These are phyloP conservation scores for Cladosporium austrohemisphaericum DNA, from an alignment of 2,329 filamentous ascomycete genomes.

Conservation along the genomic window DNA sequence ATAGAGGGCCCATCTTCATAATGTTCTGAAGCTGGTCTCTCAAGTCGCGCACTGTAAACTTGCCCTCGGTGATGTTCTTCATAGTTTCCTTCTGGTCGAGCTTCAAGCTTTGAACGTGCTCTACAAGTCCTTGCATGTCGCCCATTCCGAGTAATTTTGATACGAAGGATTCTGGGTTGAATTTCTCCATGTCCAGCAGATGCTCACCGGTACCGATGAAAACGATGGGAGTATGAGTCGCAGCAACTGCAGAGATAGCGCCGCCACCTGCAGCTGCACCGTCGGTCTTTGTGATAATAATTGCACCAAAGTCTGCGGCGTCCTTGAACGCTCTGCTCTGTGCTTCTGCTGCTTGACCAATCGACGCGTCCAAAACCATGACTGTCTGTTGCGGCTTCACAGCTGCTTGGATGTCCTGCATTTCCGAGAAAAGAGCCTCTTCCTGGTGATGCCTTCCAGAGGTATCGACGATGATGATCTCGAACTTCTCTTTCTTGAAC, in stretches of 20 bases:
- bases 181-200: conserved; percentile 89
- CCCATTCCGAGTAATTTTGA: conserved; percentile 95
- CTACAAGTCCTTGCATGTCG: conserved; percentile 89
- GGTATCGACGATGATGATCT: conserved; percentile 98
- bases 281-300: conserved; percentile 98
- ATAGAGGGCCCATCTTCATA: conserved; percentile 98
- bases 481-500: conserved; percentile 98
- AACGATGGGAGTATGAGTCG: conserved; percentile 93
- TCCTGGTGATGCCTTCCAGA: conserved; percentile 94
- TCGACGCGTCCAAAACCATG: conserved; percentile 94
- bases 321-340: conserved; percentile 97
- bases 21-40: conserved; percentile 95
- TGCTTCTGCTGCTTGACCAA: conserved; percentile 91
- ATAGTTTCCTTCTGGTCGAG: conserved; percentile 98
- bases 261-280: conserved; percentile 93
- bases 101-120: conserved; percentile 93
- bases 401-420: conserved; percentile 91
- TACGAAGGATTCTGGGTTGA: conserved; percentile 88
- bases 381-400: conserved; percentile 94
- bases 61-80: conserved; percentile 95
- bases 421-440: conserved; percentile 91
- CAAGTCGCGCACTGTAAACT: conserved; percentile 91
- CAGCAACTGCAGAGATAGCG: conserved; percentile 94
- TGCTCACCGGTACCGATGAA: conserved; percentile 98
- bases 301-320: conserved; percentile 92